Evolutionary conservation across 495 filamentous ascomycete species (phyloP), one percentile per base, ranked within the genome.

Genomic region (Hyphodiscus hymeniophilus): DNA sequence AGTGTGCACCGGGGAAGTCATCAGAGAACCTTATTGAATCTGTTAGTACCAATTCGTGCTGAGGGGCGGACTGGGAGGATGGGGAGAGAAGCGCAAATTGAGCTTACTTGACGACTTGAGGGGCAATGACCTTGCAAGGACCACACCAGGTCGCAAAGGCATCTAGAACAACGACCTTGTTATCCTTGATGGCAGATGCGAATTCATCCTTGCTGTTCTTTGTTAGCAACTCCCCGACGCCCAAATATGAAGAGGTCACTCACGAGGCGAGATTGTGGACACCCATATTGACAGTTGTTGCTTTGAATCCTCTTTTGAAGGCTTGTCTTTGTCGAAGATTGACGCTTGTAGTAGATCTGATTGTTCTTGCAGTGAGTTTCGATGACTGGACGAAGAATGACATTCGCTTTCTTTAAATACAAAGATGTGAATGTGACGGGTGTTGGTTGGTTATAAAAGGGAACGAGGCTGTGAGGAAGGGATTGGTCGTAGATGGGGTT

Each of bases 81-180:
- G 34, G 12, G 40, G 45, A 44, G 33, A 15, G 28, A 40, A 28
- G 31, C 24, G 31, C 20, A 23, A 51, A 55, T 40, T 41, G 30
- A 38, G 60, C 76, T 62, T 67, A 80, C 76, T 80, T 72, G 50
- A 78, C 76, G 45, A 95, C 62, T 21, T 73, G 58, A 31, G 91
- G 91, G 16, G 89, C 77, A 57, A 97, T 88, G 55, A 77, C 72
- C 73, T 89, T 95, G 82, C 91, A 97, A 46, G 91, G 91, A 48
- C 89, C 90, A 74, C 91, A 97, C 91, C 91, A 97, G 30, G 68
- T 76, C 36, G 91, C 91, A 63, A 83, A 87, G 70, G 79, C 89
- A 74, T 97, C 91, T 64, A 95, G 61, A 55, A 96, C 69, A 54
- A 94, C 74, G 54, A 85, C 64, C 12, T 72, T 72, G 66, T 76